Conservation (phyloP, 305 asterid species). For the Fraxinus angustifolia region DNA sequence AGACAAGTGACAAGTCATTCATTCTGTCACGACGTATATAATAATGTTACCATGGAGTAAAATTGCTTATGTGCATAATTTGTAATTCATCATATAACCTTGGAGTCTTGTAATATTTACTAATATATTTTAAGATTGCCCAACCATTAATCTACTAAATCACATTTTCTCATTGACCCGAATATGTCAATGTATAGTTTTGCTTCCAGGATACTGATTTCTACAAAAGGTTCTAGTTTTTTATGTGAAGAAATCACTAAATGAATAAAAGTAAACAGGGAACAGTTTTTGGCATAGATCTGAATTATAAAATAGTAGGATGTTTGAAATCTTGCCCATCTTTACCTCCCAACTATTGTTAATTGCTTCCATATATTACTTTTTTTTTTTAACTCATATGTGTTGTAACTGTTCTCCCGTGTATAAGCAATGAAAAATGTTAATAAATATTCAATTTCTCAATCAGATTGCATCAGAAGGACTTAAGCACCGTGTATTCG, state of each 20-base stretch:
- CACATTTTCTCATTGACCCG: neutral
- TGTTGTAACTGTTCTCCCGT: neutral
- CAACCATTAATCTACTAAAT: neutral
- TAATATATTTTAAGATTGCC: neutral
- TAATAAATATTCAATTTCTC: neutral
- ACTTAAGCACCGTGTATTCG: slow-evolving; percentile 81
- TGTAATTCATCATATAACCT: neutral
- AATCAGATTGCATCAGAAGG: slow-evolving; percentile 89
- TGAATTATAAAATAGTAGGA: neutral
- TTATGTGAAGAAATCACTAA: neutral
- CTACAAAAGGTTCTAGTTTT: neutral
- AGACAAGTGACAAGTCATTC: neutral
- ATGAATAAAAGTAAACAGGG: neutral
- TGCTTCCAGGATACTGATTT: neutral
- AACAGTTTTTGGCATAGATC: neutral
- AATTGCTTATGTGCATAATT: neutral
- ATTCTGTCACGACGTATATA: neutral
- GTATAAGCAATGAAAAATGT: neutral
- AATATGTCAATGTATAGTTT: neutral
- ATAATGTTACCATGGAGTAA: neutral
- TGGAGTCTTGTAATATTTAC: neutral
- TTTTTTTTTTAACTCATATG: neutral
- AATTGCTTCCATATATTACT: neutral
- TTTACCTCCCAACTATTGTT: neutral
- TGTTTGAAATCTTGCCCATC: neutral